Base-by-base conservation (phyloP, 148 eudicot genomes). In the Beta vulgaris region DNA sequence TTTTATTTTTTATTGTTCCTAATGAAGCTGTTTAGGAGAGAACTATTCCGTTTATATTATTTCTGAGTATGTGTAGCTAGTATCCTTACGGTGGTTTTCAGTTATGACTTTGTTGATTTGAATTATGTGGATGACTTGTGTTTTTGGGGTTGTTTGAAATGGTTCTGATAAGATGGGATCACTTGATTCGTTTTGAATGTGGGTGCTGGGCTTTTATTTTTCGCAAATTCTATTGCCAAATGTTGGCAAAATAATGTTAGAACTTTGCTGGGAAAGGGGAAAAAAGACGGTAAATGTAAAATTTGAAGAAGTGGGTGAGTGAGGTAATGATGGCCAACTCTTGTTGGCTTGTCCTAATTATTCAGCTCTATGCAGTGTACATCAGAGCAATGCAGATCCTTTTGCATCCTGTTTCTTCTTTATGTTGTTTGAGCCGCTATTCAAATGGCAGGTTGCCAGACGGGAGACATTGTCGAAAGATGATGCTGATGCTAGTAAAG, bases 371-470 rank as follows among this genome's bases (percentile, higher is more conserved):
- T 68, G 37, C 55, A 14, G 12, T 57, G 18, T 39, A 28, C 37
- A 28, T 3, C n/a, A 49, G 10, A 68, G 66, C 36, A 55, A 9
- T 12, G 23, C 48, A 54, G 32, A 40, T n/a, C 14, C 10, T 29
- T 21, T 23, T 54, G 40, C 37, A n/a, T 75, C 53, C 9, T 29
- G 40, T 68, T 68, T 57, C 65, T 64, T 19, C 23, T 36, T 36
- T 34, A 23, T 68, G 67, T 42, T 44, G 42, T 68, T 59, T 68
- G 31, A 60, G 54, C 31, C 51, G 39, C 53, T 67, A 51, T 77
- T 54, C 23, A 37, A 55, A 44, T 39, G 73, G 72, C 86, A 94
- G 98, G 93, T 73, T 72, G 81, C 80, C 28, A 74, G 73, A 73
- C 73, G 82, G 66, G 91, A 85, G 71, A 79, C 68, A 51, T 53